These are phyloP conservation scores for Schizopora paradoxa DNA, from an alignment of 1,284 basidiomycete species.

Conservation along the genomic window DNA sequence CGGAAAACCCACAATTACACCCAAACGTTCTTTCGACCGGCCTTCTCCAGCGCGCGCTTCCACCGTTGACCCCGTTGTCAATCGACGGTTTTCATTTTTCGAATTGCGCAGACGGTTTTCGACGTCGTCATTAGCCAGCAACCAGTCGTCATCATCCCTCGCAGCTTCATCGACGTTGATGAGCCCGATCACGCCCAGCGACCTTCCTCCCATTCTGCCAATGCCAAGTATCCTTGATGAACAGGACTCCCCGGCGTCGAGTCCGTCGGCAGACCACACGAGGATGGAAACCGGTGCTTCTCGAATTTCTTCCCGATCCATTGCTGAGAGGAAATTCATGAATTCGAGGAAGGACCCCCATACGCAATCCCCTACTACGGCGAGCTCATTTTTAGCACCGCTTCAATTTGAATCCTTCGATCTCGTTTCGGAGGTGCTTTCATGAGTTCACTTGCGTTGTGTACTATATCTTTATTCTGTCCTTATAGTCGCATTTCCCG, in stretches of 20 bases:
- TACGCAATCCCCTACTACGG: too few relatives aligned
- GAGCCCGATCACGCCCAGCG: neutral
- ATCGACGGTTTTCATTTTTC: slow-evolving; percentile 17
- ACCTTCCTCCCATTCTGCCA: slow-evolving; percentile 3
- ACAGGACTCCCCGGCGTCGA: slow-evolving; percentile 15
- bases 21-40: slow-evolving; percentile 9
- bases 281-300: neutral
- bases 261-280: slow-evolving; percentile 6
- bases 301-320: neutral
- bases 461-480: neutral
- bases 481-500: neutral
- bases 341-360: too few relatives aligned
- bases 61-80: slow-evolving; percentile 2
- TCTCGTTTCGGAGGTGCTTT: too few relatives aligned
- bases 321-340: neutral
- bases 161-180: slow-evolving; percentile 11
- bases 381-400: too few relatives aligned
- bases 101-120: slow-evolving; percentile 10
- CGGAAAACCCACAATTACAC: neutral
- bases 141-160: slow-evolving; percentile 13
- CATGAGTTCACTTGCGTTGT: neutral
- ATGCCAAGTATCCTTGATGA: neutral
- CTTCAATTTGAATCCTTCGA: too few relatives aligned
- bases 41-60: neutral
- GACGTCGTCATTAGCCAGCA: slow-evolving; percentile 7